These are phyloP conservation scores for Cyclocybe cylindracea DNA, from an alignment of 768 basidiomycete genomes.

Conservation along the genomic window DNA sequence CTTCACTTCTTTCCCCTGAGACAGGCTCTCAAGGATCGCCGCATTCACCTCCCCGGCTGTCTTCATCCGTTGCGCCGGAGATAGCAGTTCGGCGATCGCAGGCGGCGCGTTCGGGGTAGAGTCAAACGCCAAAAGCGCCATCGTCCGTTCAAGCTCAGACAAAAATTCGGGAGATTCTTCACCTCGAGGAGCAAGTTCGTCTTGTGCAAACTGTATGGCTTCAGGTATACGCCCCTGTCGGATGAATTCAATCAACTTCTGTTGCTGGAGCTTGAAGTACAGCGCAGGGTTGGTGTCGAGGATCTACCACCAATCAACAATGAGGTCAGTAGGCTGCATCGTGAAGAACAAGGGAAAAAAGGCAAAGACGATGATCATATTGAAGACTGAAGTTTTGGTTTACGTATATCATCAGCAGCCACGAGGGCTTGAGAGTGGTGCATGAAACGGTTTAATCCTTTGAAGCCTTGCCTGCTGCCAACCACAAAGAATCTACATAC, in stretches of 20 bases:
- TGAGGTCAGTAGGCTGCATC: constrained; percentile 19
- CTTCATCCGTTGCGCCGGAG: constrained; percentile 85
- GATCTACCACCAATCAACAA: constrained; percentile 58
- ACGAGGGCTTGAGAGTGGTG: constrained; percentile 90
- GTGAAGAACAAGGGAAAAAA: constrained; percentile 10
- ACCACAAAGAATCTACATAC: constrained; percentile 50
- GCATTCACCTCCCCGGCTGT: constrained; percentile 97
- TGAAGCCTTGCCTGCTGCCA: constrained; percentile 16
- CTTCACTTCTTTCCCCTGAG: constrained; percentile 93
- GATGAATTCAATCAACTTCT: constrained; percentile 93
- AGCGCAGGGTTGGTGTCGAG: constrained; percentile 92
- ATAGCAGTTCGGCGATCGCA: constrained; percentile 76
- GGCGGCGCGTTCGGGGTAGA: constrained; percentile 58
- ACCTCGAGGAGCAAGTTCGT: constrained; percentile 91
- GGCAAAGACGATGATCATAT: constrained; percentile 62
- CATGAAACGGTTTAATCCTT: constrained; percentile 95
- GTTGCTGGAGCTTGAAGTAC: constrained; percentile 95
- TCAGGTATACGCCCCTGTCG: constrained; percentile 76
- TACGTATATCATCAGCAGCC: constrained; percentile 82
- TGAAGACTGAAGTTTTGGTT: constrained; percentile 95
- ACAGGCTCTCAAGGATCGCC: constrained; percentile 89
- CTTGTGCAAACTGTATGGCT: constrained; percentile 89
- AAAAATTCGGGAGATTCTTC: constrained; percentile 95
- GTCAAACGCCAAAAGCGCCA: constrained; percentile 89
- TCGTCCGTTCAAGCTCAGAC: constrained; percentile 88